A percentile compares a stretch with the other conserved stretches of the same genome.
Conservation (phyloP, 2,329 filamentous ascomycete genomes). For the Fusarium haematococcum region DNA sequence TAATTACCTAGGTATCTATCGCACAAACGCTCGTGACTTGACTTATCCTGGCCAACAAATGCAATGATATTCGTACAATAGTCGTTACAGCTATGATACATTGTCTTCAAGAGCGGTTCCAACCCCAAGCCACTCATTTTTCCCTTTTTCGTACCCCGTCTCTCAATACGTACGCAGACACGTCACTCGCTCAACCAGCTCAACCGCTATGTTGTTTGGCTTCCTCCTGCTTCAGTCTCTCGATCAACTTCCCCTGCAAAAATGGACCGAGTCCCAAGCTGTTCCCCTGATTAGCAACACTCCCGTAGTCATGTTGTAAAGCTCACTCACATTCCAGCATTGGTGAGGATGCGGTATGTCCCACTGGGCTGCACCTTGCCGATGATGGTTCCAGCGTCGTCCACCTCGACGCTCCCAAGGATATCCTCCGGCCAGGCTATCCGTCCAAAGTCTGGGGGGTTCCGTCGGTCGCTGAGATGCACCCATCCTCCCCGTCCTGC, state of each 20-base stretch:
- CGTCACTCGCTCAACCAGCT: slow-evolving; percentile 11
- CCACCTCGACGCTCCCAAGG: slow-evolving; percentile 74
- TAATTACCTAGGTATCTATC: background rate
- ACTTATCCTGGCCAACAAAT: background rate
- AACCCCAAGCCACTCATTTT: background rate
- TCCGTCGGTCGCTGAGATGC: slow-evolving; percentile 73
- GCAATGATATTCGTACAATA: slow-evolving; percentile 6
- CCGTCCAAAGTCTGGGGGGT: slow-evolving; percentile 74
- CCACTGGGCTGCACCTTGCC: slow-evolving; percentile 70
- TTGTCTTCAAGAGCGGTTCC: background rate
- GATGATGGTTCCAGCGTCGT: slow-evolving; percentile 67
- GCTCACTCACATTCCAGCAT: slow-evolving; percentile 74
- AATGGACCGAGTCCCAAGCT: slow-evolving; percentile 55
- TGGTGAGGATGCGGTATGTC: slow-evolving; percentile 73
- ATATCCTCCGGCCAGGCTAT: slow-evolving; percentile 80
- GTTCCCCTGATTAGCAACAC: slow-evolving; percentile 32
- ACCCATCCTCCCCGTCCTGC: slow-evolving; percentile 71
- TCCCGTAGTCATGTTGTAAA: background rate
- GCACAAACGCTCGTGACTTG: background rate
- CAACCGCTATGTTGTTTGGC: slow-evolving; percentile 49
- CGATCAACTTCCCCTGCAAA: slow-evolving; percentile 64
- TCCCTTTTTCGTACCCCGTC: background rate
- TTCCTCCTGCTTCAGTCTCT: slow-evolving; percentile 65
- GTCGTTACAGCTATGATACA: slow-evolving; percentile 23
- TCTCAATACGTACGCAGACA: background rate